A percentile compares a stretch with the other conserved stretches of the same genome.
These are phyloP conservation scores for Stephania yunnanensis DNA, from an alignment of 164 flowering plant species.

Conservation along the genomic window DNA sequence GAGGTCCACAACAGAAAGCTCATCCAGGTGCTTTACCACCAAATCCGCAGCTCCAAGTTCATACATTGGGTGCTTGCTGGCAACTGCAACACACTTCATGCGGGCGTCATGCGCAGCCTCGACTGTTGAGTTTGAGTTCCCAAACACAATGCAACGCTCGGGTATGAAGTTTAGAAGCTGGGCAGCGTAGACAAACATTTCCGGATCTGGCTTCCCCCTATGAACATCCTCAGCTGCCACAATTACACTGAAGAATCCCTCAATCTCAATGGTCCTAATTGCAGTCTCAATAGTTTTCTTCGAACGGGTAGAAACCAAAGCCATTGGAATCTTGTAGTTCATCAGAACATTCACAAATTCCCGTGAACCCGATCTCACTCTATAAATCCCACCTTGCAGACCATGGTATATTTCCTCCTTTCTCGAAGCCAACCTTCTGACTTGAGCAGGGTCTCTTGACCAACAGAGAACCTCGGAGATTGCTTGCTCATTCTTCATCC, in stretches of 20 bases:
- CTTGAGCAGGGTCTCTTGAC: constrained; percentile 73
- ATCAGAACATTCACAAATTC: constrained; percentile 72
- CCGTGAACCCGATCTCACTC: constrained; percentile 61
- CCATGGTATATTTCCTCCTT: constrained; percentile 80
- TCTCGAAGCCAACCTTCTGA: constrained; percentile 64
- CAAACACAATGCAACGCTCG: constrained; percentile 92
- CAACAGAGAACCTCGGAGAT: constrained; percentile 93
- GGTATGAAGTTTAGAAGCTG: constrained; percentile 78
- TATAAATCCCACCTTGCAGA: constrained; percentile 69
- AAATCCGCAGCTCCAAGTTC: constrained; percentile 94
- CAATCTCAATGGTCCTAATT: constrained; percentile 54
- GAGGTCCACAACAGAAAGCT: constrained; percentile 84
- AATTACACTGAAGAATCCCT: constrained; percentile 60
- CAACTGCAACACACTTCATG: constrained; percentile 97
- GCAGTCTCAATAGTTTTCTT: constrained; percentile 60
- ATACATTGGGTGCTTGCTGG: constrained; percentile 88
- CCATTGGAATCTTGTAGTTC: constrained; percentile 86
- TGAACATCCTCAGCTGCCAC: constrained; percentile 89
- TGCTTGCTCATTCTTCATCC: constrained; percentile 98
- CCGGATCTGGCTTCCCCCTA: constrained; percentile 97
- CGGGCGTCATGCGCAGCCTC: constrained; percentile 95
- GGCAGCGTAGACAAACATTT: constrained; percentile 89
- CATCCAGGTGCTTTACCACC: constrained; percentile 77
- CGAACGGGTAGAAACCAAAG: constrained; percentile 84
- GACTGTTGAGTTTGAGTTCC: constrained; percentile 82